A percentile compares a stretch with the other conserved stretches of the same genome.
These are phyloP conservation scores for Flaveria trinervia DNA, from an alignment of 129 eudicot genomes.

Conservation along the genomic window DNA sequence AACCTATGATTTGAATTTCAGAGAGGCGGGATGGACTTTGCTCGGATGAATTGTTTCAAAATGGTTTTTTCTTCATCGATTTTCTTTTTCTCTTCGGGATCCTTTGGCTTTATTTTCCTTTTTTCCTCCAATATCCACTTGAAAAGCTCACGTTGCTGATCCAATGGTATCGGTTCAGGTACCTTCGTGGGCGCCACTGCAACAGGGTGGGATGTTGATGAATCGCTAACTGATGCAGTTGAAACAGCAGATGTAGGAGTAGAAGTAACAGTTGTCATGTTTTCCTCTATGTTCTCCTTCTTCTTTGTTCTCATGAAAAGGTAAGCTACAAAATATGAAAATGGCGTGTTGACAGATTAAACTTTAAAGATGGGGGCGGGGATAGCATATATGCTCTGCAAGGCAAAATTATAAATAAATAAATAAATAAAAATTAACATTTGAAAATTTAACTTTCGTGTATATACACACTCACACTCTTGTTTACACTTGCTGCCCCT, in stretches of 20 bases:
- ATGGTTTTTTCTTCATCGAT: conserved; percentile 90
- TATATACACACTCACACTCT: not conserved
- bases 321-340: conserved; percentile 55
- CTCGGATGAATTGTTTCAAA: conserved; percentile 80
- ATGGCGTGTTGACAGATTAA: not conserved
- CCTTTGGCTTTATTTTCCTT: conserved; percentile 75
- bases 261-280: conserved; percentile 26
- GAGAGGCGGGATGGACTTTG: conserved; percentile 69
- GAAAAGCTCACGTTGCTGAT: conserved; percentile 79
- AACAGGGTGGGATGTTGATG: conserved; percentile 27
- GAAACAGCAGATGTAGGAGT: conserved; percentile 40
- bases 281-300: conserved; percentile 53
- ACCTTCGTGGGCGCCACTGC: conserved; percentile 37
- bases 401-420: not conserved
- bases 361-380: not conserved
- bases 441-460: not conserved
- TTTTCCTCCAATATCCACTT: conserved; percentile 96
- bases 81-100: conserved; percentile 66
- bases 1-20: conserved; percentile 32
- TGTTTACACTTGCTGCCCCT: not conserved
- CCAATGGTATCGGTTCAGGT: conserved; percentile 59
- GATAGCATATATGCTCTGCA: not conserved
- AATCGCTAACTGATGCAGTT: conserved; percentile 35
- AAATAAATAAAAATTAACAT: not conserved
- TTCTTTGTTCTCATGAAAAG: conserved; percentile 65